phyloP scores from a whole-genome alignment of 345 rosid species.

The Salix arbutifolia region DNA sequence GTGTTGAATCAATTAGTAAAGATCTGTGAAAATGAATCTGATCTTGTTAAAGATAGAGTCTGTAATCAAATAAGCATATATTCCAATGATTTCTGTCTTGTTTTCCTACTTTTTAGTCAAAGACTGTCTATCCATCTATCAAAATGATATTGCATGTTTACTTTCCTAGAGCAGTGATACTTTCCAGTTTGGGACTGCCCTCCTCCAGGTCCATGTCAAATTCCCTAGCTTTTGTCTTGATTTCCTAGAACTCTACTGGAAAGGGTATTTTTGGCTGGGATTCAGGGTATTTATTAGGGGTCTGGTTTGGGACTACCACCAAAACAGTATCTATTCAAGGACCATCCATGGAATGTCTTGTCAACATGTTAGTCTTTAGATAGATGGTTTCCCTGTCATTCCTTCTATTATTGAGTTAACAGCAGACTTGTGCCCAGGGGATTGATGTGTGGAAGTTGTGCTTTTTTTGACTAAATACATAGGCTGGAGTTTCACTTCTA shows the following conservation, averaged over 20 bases:
- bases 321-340: neutral
- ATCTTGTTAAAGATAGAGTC: neutral
- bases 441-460: neutral
- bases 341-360: neutral
- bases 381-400: neutral
- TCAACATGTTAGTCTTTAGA: neutral
- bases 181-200: neutral
- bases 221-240: neutral
- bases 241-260: neutral
- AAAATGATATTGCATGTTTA: neutral
- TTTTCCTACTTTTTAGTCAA: neutral
- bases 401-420: neutral
- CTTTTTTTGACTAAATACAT: neutral
- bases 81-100: neutral
- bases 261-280: neutral
- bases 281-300: neutral
- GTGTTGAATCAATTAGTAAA: neutral
- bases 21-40: neutral
- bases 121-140: neutral
- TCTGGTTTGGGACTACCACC: neutral
- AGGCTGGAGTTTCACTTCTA: too few species aligned
- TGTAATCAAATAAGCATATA: neutral
- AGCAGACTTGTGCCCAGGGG: neutral
- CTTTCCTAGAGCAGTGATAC: neutral
- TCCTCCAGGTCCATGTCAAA: neutral